These are phyloP conservation scores for Cyclostephanos invisitatus DNA, from an alignment of 108 stramenopile genomes.

Conservation along the genomic window DNA sequence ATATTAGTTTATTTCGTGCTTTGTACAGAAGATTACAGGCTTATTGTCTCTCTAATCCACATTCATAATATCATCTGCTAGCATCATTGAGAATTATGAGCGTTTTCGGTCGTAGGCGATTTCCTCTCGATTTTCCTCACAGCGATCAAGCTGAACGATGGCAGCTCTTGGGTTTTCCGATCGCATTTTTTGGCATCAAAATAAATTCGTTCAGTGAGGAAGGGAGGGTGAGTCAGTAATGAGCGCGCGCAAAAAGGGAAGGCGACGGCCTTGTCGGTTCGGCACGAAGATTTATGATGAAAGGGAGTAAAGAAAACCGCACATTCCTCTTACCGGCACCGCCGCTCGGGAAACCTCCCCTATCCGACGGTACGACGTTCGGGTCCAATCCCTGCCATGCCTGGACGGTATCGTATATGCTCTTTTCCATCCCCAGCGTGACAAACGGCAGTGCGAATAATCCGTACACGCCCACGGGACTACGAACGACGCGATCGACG, in stretches of 20 bases:
- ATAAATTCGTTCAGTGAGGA: too few species aligned
- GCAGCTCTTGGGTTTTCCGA: slow-evolving; percentile 53
- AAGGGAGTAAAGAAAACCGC: not conserved
- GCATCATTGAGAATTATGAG: not conserved
- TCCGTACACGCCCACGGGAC: slow-evolving; percentile 83
- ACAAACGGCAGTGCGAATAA: slow-evolving; percentile 77
- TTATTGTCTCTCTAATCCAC: not conserved
- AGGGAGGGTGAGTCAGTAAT: too few species aligned
- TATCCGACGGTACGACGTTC: slow-evolving; percentile 66
- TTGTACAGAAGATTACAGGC: not conserved
- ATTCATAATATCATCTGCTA: slow-evolving; percentile 1
- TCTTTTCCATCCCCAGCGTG: slow-evolving; percentile 84
- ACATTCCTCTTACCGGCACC: slow-evolving; percentile 47
- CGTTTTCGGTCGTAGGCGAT: not conserved
- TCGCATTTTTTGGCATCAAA: too few species aligned
- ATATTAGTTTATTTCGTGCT: not conserved
- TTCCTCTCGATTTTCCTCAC: slow-evolving; percentile 54
- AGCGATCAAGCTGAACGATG: slow-evolving; percentile 79
- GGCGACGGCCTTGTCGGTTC: not conserved
- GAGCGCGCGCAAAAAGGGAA: not conserved
- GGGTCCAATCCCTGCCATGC: slow-evolving; percentile 84
- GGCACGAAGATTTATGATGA: not conserved
- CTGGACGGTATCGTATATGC: slow-evolving; percentile 85
- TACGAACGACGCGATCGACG: slow-evolving; percentile 66
- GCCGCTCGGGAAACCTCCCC: slow-evolving; percentile 83